Base-by-base conservation (phyloP, 495 filamentous ascomycete species). In the Cenococcum geophilum region DNA sequence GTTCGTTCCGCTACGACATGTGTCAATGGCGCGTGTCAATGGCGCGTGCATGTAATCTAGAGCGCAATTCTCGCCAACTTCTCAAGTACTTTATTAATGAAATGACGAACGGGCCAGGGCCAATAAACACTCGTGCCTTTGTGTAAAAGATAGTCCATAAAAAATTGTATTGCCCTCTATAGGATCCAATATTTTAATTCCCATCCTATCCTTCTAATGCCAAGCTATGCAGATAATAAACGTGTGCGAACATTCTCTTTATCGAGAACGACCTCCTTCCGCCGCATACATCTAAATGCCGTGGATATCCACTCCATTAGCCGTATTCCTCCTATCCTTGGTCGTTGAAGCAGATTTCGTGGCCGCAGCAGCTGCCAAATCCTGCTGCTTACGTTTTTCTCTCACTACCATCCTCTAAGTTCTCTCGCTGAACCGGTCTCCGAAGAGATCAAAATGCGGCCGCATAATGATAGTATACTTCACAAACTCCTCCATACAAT, bases 401-500 rank as follows among this genome's bases (percentile, higher is more conserved):
- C 66, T 67, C 67, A 73, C 77, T 63, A 59, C 75, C 61, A 69
- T 70, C 61, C 73, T 71, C 73, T 81, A 78, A 57, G 60, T 71
- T 57, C 83, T 70, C 67, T 87, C 84, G 68, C 84, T 88, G 61
- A 73, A 87, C 22, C 86, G 77, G 73, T 89, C 86, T 22, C 73
- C 80, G 74, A 88, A 87, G 23, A 86, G 73, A 42, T 77, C 79
- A 53, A 83, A 76, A 60, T 84, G 78, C 32, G 80, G 79, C 57
- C 84, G 72, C 80, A 89, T 85, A 10, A 88, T 61, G 35, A 87
- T 78, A 0, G 83, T 87, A 69, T 86, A 88, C 68, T 88, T 88
- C 4, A 89, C 85, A 75, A 90, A 80, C 71, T 89, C 87, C 76
- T 89, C 87, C 82, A 87, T 86, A 61, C 85, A 88, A 75, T 90